phyloP scores from a whole-genome alignment of 2,329 filamentous ascomycete species.

The Pseudogymnoascus sp. region DNA sequence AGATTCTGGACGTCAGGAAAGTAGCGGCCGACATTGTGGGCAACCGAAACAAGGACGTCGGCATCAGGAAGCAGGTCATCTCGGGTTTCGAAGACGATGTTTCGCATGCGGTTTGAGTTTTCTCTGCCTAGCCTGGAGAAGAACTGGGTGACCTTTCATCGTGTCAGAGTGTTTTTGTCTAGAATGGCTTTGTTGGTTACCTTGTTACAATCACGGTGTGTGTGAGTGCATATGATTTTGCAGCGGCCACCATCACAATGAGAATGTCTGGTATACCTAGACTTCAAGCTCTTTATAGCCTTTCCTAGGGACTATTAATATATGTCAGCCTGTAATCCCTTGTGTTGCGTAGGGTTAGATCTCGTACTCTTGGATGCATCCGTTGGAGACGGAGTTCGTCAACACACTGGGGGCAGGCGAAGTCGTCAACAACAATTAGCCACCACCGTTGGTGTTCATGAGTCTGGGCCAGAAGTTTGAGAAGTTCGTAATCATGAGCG shows the following conservation, averaged over 20 bases:
- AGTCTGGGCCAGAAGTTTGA: not conserved
- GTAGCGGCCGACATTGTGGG: constrained; percentile 1
- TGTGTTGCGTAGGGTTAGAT: too few species aligned
- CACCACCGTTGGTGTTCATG: constrained; percentile 1
- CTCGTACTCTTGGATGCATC: not conserved
- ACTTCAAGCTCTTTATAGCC: not conserved
- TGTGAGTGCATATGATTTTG: not conserved
- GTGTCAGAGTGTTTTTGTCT: not conserved
- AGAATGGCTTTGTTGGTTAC: not conserved
- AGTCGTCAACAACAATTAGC: constrained; percentile 2
- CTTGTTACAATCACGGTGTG: not conserved
- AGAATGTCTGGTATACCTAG: not conserved
- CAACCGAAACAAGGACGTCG: not conserved
- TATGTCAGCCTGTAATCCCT: not conserved
- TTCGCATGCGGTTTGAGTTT: not conserved
- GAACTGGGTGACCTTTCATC: constrained; percentile 3
- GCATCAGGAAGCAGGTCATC: not conserved
- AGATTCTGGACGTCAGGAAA: constrained; percentile 7
- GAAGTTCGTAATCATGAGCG: not conserved
- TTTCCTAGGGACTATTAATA: not conserved
- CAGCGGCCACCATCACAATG: not conserved
- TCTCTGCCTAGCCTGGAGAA: not conserved
- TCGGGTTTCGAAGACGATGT: constrained; percentile 1
- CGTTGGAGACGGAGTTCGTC: not conserved
- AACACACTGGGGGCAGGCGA: constrained; percentile 7